Percentiles rank a stretch among this genome's conserved stretches.
Evolutionary conservation across 2,329 filamentous ascomycete species (phyloP).

Genomic region (Penicillium griseofulvum): DNA sequence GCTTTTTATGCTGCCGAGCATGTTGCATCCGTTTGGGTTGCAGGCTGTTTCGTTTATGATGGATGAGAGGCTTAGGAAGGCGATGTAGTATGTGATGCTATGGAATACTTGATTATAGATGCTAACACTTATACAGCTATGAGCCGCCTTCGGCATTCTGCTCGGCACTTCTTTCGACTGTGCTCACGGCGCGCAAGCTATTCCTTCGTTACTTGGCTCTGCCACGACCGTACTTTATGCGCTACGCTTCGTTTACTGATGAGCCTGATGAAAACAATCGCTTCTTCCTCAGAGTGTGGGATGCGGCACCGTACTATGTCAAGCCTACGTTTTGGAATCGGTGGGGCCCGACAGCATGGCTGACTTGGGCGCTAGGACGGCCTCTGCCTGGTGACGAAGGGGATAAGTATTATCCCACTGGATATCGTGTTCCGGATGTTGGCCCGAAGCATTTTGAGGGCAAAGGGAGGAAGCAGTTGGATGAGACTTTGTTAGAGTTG

Average conservation of each 20-base stretch:
- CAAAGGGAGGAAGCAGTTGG: conserved; percentile 42
- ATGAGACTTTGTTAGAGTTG: conserved; percentile 44
- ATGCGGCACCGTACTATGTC: conserved; percentile 65
- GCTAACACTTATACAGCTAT: conserved; percentile 31
- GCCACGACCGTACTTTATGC: conserved; percentile 53
- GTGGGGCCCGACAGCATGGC: conserved; percentile 59
- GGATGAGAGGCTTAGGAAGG: conserved; percentile 61
- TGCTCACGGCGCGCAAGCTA: conserved; percentile 55
- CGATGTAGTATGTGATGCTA: conserved; percentile 57
- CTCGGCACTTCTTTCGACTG: conserved; percentile 42
- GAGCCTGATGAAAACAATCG: conserved; percentile 55
- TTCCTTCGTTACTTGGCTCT: conserved; percentile 58
- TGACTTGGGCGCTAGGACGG: conserved; percentile 47
- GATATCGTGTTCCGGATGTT: conserved; percentile 55
- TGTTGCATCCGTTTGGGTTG: conserved; percentile 48
- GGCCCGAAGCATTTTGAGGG: conserved; percentile 59
- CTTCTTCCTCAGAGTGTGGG: conserved; percentile 52
- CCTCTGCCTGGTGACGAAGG: conserved; percentile 50
- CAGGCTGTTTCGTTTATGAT: conserved; percentile 60
- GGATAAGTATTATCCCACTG: conserved; percentile 49
- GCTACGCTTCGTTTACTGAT: conserved; percentile 42
- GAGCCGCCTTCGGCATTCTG: conserved; percentile 38
- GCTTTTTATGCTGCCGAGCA: conserved; percentile 53
- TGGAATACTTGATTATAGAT: background rate
- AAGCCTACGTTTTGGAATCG: conserved; percentile 59